A percentile compares a stretch with the other conserved stretches of the same genome.
phyloP scores from a whole-genome alignment of 257 asterid genomes.

The Fraxinus quadrangulata region DNA sequence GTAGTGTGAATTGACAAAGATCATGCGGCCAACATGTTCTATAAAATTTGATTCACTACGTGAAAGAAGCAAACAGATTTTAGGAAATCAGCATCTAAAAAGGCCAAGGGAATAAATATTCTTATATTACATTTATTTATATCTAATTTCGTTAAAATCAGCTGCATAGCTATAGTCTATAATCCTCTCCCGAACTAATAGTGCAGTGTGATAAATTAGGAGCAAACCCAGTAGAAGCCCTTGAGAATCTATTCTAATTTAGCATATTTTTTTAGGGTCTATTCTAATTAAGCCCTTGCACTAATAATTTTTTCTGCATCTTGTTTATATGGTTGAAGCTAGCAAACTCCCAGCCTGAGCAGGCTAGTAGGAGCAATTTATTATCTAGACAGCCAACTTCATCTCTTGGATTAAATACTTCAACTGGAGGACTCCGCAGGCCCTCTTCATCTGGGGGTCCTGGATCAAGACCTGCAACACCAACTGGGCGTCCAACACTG shows the following conservation, averaged over 20 bases:
- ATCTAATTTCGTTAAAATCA: neutral
- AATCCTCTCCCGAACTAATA: neutral
- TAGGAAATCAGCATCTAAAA: neutral
- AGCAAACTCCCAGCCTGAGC: constrained; percentile 46
- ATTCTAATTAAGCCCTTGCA: no score
- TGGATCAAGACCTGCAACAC: constrained; percentile 55
- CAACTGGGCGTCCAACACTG: constrained; percentile 50
- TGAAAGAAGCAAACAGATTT: neutral
- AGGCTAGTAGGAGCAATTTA: constrained; percentile 41
- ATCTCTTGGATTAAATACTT: constrained; percentile 41
- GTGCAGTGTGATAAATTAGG: neutral
- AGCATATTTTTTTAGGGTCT: neutral
- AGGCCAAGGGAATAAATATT: neutral
- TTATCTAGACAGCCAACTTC: constrained; percentile 40
- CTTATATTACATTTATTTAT: neutral
- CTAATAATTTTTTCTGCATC: constrained; percentile 7
- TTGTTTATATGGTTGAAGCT: constrained; percentile 38
- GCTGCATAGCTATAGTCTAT: neutral
- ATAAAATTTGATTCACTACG: neutral
- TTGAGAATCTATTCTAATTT: neutral
- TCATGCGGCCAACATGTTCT: neutral
- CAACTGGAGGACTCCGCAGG: constrained; percentile 44
- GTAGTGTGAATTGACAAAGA: neutral
- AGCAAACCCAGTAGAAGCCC: neutral
- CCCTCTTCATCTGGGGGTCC: constrained; percentile 55